Evolutionary conservation across 2,329 filamentous ascomycete genomes (phyloP).

Genomic region (Aspergillus oerlinghausenensis): DNA sequence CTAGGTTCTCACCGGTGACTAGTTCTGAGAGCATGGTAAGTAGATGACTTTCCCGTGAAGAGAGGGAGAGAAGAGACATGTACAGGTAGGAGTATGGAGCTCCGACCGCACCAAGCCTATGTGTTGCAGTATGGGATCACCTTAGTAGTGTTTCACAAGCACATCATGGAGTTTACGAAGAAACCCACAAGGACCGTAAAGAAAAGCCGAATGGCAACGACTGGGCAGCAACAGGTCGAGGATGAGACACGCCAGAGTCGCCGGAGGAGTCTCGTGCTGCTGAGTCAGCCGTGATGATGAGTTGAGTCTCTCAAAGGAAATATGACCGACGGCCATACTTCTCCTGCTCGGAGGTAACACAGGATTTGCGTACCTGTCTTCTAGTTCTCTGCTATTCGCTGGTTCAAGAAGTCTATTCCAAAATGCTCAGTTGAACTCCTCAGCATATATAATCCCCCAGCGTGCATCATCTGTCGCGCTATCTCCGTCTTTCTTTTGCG

Average conservation of each 20-base stretch:
- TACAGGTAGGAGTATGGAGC: slow-evolving; percentile 37
- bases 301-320: background rate
- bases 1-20: background rate
- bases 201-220: background rate
- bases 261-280: slow-evolving; percentile 10
- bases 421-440: background rate
- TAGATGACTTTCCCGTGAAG: background rate
- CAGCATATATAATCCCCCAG: background rate
- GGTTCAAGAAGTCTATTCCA: background rate
- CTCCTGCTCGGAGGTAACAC: background rate
- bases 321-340: background rate
- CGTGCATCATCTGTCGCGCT: background rate
- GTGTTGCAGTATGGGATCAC: slow-evolving; percentile 38
- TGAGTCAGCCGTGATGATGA: slow-evolving; percentile 13
- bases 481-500: background rate
- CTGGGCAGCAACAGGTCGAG: background rate
- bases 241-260: background rate
- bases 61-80: slow-evolving; percentile 25
- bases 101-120: slow-evolving; percentile 45
- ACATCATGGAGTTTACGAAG: slow-evolving; percentile 15
- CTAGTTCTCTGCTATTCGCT: background rate
- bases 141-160: slow-evolving; percentile 12
- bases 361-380: background rate
- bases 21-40: background rate
- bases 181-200: background rate